These are phyloP conservation scores for Kodamaea suecica DNA, from an alignment of 1,139 yeast species.

Conservation along the genomic window DNA sequence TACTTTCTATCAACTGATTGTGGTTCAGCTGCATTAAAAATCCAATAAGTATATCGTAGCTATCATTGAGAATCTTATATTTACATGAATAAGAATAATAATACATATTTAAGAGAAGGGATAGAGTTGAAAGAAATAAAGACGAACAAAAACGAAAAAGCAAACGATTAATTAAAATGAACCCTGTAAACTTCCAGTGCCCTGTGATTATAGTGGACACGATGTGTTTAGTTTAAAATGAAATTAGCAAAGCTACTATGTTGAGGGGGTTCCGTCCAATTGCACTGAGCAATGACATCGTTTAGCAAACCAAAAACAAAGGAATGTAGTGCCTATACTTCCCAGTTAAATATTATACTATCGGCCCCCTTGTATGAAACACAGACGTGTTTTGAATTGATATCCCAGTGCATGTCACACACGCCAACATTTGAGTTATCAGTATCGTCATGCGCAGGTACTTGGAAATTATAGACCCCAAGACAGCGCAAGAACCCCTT, in stretches of 20 bases:
- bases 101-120: too few species aligned
- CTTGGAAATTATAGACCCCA: constrained; percentile 24
- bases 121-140: too few species aligned
- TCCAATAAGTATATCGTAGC: too few species aligned
- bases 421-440: constrained; percentile 26
- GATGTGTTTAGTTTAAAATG: too few species aligned
- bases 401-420: constrained; percentile 46
- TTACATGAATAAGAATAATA: neutral
- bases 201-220: too few species aligned
- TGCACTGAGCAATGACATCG: too few species aligned
- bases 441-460: constrained; percentile 18
- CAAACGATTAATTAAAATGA: neutral
- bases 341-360: constrained; percentile 31
- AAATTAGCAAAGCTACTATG: too few species aligned
- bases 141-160: neutral
- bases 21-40: too few species aligned
- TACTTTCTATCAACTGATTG: too few species aligned
- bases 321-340: neutral
- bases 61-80: constrained; percentile 16
- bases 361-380: constrained; percentile 43
- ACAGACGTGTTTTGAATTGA: constrained; percentile 28
- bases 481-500: constrained; percentile 21
- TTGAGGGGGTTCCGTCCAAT: too few species aligned
- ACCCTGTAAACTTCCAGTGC: neutral
- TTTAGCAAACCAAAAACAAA: too few species aligned